Percentiles rank a stretch among this genome's conserved stretches.
Evolutionary conservation across 257 asterid genomes (phyloP).

Genomic region (Solanum sparsipilum): DNA sequence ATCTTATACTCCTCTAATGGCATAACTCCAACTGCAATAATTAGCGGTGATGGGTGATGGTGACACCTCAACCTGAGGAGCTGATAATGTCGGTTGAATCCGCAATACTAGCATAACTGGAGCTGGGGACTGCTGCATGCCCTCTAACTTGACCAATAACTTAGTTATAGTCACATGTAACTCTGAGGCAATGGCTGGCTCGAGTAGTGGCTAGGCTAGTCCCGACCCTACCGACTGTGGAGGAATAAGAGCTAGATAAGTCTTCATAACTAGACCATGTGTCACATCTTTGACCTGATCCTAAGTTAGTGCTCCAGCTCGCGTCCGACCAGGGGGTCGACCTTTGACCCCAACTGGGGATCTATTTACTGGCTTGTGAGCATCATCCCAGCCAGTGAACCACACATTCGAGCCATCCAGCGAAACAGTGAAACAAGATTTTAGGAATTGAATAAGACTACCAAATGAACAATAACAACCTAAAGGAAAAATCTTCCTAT

Average conservation of each 20-base stretch:
- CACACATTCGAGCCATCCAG: neutral
- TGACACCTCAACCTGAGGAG: neutral
- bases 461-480: neutral
- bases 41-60: neutral
- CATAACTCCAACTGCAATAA: too few relatives aligned
- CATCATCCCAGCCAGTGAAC: neutral
- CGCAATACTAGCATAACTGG: too few relatives aligned
- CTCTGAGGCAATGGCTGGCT: neutral
- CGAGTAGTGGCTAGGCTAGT: neutral
- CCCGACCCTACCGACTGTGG: neutral
- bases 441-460: neutral
- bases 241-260: neutral
- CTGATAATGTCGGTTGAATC: fast-evolving
- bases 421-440: neutral
- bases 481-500: neutral
- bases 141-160: neutral
- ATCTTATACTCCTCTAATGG: neutral
- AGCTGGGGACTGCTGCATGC: neutral
- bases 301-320: neutral
- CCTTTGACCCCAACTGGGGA: neutral
- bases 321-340: neutral
- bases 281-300: neutral
- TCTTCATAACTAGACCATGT: neutral
- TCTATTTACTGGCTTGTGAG: neutral
- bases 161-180: neutral